These are phyloP conservation scores for Buxus sempervirens DNA, from an alignment of 164 flowering plant species.

Conservation along the genomic window DNA sequence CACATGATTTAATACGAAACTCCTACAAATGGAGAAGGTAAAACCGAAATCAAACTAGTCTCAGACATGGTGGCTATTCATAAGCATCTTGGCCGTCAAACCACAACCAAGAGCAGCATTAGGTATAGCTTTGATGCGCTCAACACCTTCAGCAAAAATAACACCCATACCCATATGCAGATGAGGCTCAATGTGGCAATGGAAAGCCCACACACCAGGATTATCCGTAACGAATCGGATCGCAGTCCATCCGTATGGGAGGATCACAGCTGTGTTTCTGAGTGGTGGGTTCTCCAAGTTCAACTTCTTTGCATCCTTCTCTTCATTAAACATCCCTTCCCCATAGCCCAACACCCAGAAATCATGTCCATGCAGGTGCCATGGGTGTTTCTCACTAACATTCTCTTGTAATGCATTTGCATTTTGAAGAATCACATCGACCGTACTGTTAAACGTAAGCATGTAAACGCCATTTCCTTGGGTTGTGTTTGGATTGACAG, in stretches of 20 bases:
- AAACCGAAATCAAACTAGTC: background rate
- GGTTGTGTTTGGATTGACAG: conserved; percentile 49
- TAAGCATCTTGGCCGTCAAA: conserved; percentile 42
- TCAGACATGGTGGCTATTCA: conserved; percentile 10
- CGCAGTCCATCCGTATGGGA: conserved; percentile 96
- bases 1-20: too few species aligned
- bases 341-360: conserved; percentile 90
- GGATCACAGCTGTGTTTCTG: conserved; percentile 64
- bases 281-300: conserved; percentile 73
- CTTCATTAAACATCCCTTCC: conserved; percentile 58
- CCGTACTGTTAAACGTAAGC: conserved; percentile 32
- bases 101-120: conserved; percentile 58
- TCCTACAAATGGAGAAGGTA: too few species aligned
- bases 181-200: too few species aligned
- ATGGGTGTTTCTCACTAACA: conserved; percentile 82
- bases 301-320: conserved; percentile 31
- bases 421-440: conserved; percentile 84
- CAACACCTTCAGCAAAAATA: conserved; percentile 55
- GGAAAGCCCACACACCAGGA: conserved; percentile 96
- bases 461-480: conserved; percentile 51
- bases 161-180: too few species aligned
- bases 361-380: conserved; percentile 99
- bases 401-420: conserved; percentile 49
- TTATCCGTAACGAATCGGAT: conserved; percentile 80
- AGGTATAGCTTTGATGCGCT: conserved; percentile 40